Conservation (phyloP, 208 protist species). For the Naegleria fowleri region DNA sequence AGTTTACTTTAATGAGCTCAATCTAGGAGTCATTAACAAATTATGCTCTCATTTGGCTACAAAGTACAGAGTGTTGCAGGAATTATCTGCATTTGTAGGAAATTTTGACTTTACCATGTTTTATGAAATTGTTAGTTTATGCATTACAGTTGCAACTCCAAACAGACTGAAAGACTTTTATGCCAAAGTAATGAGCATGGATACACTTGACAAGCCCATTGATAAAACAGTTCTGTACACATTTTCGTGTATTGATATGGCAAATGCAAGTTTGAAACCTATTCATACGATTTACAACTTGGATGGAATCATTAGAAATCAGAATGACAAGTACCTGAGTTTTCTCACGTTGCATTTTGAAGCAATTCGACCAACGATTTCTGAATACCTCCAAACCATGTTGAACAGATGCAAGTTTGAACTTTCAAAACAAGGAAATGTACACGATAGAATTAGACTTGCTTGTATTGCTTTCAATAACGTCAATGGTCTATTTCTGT, state of each 20-base stretch:
- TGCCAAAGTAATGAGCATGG: not conserved
- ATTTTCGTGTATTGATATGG: not conserved
- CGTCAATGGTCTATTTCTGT: constrained; percentile 9
- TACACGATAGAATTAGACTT: not conserved
- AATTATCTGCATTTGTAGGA: not conserved
- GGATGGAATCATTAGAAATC: not conserved
- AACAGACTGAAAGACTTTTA: not conserved
- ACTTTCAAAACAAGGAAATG: not conserved
- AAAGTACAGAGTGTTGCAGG: not conserved
- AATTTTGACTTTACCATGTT: not conserved
- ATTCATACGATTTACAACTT: not conserved
- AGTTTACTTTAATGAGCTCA: not conserved
- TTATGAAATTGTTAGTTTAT: not conserved
- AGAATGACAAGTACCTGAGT: not conserved
- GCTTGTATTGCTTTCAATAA: not conserved
- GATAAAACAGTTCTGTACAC: not conserved
- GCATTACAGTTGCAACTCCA: not conserved
- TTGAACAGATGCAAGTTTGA: not conserved
- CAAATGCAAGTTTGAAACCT: not conserved
- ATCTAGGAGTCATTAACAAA: not conserved
- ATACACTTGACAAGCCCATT: not conserved
- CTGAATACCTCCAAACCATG: not conserved
- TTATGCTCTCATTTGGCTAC: not conserved
- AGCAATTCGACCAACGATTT: not conserved
- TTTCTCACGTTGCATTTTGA: not conserved